phyloP scores from a whole-genome alignment of 2,329 filamentous ascomycete species.

The Trichoderma atrobrunneum region DNA sequence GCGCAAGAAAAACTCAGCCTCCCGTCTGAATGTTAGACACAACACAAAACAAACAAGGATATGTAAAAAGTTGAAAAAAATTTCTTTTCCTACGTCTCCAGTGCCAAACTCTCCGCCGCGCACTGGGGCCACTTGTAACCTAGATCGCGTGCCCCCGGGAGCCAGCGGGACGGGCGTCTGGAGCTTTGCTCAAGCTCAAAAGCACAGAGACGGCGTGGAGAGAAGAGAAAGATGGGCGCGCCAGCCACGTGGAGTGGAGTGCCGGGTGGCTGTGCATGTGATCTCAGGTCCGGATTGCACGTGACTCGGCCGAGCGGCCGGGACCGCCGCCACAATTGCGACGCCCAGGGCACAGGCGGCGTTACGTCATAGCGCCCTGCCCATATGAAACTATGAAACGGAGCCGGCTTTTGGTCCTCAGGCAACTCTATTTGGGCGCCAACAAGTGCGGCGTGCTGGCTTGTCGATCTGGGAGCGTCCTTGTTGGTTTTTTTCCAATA shows the following conservation, averaged over 20 bases:
- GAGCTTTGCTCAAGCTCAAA: background rate
- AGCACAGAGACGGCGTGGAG: background rate
- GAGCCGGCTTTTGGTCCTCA: background rate
- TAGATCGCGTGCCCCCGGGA: conserved; percentile 6
- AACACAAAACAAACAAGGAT: background rate
- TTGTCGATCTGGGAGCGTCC: background rate
- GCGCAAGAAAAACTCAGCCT: background rate
- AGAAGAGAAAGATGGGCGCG: background rate
- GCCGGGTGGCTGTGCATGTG: conserved; percentile 14
- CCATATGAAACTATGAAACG: background rate
- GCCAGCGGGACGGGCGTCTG: conserved; percentile 13
- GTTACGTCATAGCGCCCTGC: conserved; percentile 14
- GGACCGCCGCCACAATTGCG: conserved; percentile 14
- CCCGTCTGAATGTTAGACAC: background rate
- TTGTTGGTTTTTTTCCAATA: background rate
- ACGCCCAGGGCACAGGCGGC: background rate
- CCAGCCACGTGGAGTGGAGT: conserved; percentile 16
- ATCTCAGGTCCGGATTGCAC: background rate
- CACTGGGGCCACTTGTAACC: conserved; percentile 3
- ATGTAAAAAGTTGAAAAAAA: background rate
- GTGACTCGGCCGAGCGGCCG: conserved; percentile 15
- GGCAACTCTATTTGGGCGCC: background rate
- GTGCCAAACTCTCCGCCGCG: background rate
- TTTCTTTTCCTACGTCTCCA: background rate
- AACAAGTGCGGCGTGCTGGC: background rate